These are phyloP conservation scores for Saksenaea oblongispora DNA, from an alignment of 371 early-diverging fungal genomes.

Conservation along the genomic window DNA sequence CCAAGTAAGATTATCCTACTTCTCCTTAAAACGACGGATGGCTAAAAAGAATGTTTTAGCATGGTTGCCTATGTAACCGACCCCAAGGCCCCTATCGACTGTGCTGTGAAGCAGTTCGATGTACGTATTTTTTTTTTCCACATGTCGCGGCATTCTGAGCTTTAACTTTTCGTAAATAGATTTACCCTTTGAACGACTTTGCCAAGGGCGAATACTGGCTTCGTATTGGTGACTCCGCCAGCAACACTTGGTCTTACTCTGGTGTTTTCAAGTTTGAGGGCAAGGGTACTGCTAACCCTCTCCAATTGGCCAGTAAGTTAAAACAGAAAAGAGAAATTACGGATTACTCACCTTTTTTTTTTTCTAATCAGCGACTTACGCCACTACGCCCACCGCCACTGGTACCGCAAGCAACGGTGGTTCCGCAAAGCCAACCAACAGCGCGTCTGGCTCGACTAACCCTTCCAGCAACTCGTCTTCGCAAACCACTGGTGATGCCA, in stretches of 20 bases:
- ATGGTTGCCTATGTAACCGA: slow-evolving; percentile 28
- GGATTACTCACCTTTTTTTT: not conserved
- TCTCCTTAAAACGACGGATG: not conserved
- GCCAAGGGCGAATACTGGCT: slow-evolving; percentile 46
- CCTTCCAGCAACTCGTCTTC: slow-evolving; percentile 6
- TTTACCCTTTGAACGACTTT: slow-evolving; percentile 49
- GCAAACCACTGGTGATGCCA: slow-evolving; percentile 9
- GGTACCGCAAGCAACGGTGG: slow-evolving; percentile 10
- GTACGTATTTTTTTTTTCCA: slow-evolving; percentile 6
- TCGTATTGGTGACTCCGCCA: slow-evolving; percentile 45
- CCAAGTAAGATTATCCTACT: slow-evolving; percentile 31
- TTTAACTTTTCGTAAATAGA: slow-evolving; percentile 22
- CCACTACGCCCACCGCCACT: slow-evolving; percentile 15
- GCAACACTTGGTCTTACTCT: slow-evolving; percentile 43
- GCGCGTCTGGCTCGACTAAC: slow-evolving; percentile 10
- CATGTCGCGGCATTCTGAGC: not conserved
- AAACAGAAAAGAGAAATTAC: no score
- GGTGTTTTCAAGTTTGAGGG: slow-evolving; percentile 43
- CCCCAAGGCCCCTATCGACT: slow-evolving; percentile 21
- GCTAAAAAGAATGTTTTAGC: not conserved
- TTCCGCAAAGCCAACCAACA: slow-evolving; percentile 16
- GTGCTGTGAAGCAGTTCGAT: slow-evolving; percentile 18
- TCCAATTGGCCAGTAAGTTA: slow-evolving; percentile 33
- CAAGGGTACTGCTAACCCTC: slow-evolving; percentile 37
- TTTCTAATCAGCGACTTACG: slow-evolving; percentile 14